phyloP scores from a whole-genome alignment of 768 basidiomycete species.

The Tricholoma furcatifolium region DNA sequence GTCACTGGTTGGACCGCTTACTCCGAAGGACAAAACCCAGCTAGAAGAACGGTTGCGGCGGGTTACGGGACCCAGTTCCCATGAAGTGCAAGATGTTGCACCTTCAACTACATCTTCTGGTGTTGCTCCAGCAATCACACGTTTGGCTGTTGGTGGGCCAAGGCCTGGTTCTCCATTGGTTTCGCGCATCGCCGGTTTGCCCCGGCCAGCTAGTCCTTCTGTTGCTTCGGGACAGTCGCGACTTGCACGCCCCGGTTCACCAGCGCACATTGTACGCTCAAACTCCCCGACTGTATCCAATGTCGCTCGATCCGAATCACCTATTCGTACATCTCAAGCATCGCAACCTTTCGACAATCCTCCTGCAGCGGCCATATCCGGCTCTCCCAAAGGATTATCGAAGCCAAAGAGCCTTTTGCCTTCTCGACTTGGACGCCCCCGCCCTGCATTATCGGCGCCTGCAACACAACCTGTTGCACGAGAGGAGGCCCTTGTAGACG shows the following conservation, averaged over 20 bases:
- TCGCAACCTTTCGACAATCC: constrained; percentile 20
- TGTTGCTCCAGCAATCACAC: constrained; percentile 43
- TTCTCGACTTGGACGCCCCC: constrained; percentile 70
- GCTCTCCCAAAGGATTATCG: constrained; percentile 43
- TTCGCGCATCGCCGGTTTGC: constrained; percentile 16
- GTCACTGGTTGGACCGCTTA: constrained; percentile 70
- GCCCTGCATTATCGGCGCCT: constrained; percentile 42
- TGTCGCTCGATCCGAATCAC: constrained; percentile 40
- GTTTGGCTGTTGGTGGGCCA: constrained; percentile 44
- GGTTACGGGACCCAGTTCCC: constrained; percentile 63
- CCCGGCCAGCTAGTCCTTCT: constrained; percentile 30
- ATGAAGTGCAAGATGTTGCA: constrained; percentile 35
- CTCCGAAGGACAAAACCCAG: constrained; percentile 88
- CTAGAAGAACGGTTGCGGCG: constrained; percentile 87
- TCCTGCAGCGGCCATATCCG: constrained; percentile 26
- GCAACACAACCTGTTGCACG: constrained; percentile 12
- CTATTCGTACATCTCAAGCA: constrained; percentile 33
- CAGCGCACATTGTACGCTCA: constrained; percentile 37
- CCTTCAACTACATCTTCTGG: constrained; percentile 20
- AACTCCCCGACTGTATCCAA: constrained; percentile 40
- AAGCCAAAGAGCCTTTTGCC: constrained; percentile 72
- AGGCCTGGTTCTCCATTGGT: constrained; percentile 40
- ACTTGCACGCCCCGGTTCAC: constrained; percentile 47
- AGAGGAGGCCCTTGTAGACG: constrained; percentile 26
- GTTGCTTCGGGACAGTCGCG: constrained; percentile 26